Percentiles rank a stretch among this genome's conserved stretches.
Conservation (phyloP, 2,329 filamentous ascomycete species). For the Venturia aucupariae region DNA sequence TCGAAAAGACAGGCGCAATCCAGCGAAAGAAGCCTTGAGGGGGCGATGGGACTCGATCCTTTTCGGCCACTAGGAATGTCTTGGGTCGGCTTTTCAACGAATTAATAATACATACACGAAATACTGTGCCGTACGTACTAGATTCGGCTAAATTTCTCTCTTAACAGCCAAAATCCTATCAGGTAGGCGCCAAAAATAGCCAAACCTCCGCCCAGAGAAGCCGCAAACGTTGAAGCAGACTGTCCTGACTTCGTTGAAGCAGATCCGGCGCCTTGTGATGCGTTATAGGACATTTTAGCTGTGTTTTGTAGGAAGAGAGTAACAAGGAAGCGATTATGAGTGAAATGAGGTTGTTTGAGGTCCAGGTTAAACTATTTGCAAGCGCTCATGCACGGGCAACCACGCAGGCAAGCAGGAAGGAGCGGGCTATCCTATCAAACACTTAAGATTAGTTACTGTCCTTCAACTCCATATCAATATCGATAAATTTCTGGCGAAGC, state of each 20-base stretch:
- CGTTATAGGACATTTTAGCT: background rate
- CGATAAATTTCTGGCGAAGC: background rate
- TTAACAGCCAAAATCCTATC: slow-evolving; percentile 63
- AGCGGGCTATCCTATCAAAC: background rate
- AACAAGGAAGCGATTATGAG: background rate
- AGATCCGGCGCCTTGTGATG: slow-evolving; percentile 27
- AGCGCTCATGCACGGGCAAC: background rate
- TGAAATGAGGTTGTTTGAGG: background rate
- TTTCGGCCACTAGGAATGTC: slow-evolving; percentile 77
- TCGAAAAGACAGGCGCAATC: slow-evolving; percentile 53
- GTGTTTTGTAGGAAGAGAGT: background rate
- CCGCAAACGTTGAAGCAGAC: slow-evolving; percentile 27
- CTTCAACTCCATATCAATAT: background rate
- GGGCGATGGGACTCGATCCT: slow-evolving; percentile 70
- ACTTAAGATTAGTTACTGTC: background rate
- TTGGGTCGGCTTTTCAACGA: slow-evolving; percentile 58
- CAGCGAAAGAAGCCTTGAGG: slow-evolving; percentile 48
- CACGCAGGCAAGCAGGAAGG: background rate
- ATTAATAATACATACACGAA: slow-evolving; percentile 15
- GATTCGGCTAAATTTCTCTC: slow-evolving; percentile 71
- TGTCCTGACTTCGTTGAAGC: slow-evolving; percentile 22
- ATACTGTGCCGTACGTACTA: slow-evolving; percentile 49
- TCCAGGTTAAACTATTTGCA: background rate
- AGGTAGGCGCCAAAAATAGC: slow-evolving; percentile 39
- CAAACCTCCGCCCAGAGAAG: slow-evolving; percentile 28